phyloP scores from a whole-genome alignment of 2,329 filamentous ascomycete genomes.

The Thyridium curvatum region DNA sequence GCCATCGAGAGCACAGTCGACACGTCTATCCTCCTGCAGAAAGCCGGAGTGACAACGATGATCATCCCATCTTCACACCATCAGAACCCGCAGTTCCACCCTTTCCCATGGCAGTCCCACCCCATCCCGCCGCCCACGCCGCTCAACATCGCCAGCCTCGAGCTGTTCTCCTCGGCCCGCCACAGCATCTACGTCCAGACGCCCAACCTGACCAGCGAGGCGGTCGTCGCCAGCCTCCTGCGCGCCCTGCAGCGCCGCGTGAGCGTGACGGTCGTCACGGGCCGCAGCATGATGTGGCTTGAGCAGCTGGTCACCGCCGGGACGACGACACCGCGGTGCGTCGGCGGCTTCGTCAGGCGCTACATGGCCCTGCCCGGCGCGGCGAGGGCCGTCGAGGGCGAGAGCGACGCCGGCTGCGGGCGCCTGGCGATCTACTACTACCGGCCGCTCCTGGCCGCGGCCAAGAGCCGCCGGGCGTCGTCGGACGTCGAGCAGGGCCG shows the following conservation, averaged over 20 bases:
- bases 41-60: constrained; percentile 40
- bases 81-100: constrained; percentile 57
- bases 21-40: constrained; percentile 2
- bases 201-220: constrained; percentile 67
- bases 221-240: constrained; percentile 56
- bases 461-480: not conserved
- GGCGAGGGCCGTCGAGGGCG: constrained; percentile 3
- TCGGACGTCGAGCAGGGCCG: constrained; percentile 9
- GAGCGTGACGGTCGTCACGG: constrained; percentile 61
- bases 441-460: constrained; percentile 17
- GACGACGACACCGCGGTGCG: constrained; percentile 62
- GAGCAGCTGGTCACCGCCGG: constrained; percentile 78
- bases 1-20: constrained; percentile 11
- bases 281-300: constrained; percentile 64
- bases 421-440: constrained; percentile 55
- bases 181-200: constrained; percentile 63
- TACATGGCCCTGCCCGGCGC: constrained; percentile 33
- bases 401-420: constrained; percentile 24
- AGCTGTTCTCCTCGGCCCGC: constrained; percentile 51
- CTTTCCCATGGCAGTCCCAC: constrained; percentile 45
- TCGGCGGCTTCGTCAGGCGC: constrained; percentile 50
- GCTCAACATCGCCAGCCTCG: constrained; percentile 59
- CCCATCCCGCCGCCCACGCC: constrained; percentile 54
- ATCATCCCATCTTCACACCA: constrained; percentile 72
- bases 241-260: constrained; percentile 59